Base-by-base conservation (phyloP, 352 stramenopile genomes). In the Globisporangium nunn region DNA sequence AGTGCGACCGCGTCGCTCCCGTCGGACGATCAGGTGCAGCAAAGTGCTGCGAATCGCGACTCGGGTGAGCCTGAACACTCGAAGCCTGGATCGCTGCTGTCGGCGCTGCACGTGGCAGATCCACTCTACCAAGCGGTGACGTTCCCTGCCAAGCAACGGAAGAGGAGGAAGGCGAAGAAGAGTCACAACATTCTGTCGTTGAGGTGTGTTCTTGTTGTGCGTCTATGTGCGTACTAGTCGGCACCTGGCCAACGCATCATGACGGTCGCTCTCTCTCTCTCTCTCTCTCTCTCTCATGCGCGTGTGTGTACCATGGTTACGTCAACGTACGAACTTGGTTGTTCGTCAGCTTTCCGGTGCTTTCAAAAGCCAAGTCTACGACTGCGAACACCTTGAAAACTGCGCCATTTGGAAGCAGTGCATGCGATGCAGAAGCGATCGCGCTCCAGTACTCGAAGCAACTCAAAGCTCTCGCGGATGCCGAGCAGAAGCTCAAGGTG, bases 171-270 rank as follows among this genome's bases (percentile, higher is more conserved):
- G 39, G 18, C 33, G 6, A 60, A 67, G 52, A 66, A 54, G 40
- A 41, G 43, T 11, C 50, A 55, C 30, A 61, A 67, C 47, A 61
- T 77, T 17, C 59, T 68, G 7, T 71, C 67, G 2, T 55, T 78
- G 10, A 70, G 68, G 68, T 76, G 43, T n/a, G 60, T 50, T 39
- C 10, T 6, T 28, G 7, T 37, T 23, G 23, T 37, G 33, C 33
- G 33, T 5, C 33, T 37, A 8, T 37, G 33, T 37, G 15, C 23
- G 4, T 14, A 50, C n/a, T 17, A 14, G 4, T 40, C 11, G 37
- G 8, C 14, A 12, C 28, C 1, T 3, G n/a, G 15, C 18, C n/a
- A 8, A 37, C 33, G 33, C 33, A 8, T 37, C 33, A 23, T 23
- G 23, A 23, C 23, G 23, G 23, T 23, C 23, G 23, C 23, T 23